phyloP scores from a whole-genome alignment of 2,329 filamentous ascomycete species.

The Stachybotrys chlorohalonatus region DNA sequence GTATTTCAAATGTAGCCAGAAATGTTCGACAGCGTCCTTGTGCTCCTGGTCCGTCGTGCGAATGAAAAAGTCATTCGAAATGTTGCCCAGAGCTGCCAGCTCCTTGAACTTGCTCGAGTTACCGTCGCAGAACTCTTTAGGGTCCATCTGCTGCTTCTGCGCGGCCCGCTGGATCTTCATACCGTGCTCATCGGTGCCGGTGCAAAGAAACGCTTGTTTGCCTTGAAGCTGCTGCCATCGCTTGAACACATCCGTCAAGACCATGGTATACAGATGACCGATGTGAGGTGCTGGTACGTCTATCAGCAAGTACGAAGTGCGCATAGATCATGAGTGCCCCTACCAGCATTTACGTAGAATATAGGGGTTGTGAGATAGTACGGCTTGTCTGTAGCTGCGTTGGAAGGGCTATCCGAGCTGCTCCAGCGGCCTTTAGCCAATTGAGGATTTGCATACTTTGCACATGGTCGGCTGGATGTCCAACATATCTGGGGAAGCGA shows the following conservation, averaged over 20 bases:
- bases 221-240: conserved; percentile 78
- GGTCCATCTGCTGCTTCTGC: conserved; percentile 55
- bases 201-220: conserved; percentile 63
- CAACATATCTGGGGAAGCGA: neutral
- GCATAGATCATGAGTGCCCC: conserved; percentile 1
- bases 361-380: conserved; percentile 96
- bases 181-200: conserved; percentile 94
- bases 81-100: conserved; percentile 58
- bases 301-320: conserved; percentile 1
- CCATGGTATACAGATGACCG: conserved; percentile 88
- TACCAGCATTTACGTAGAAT: conserved; percentile 96
- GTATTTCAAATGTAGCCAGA: conserved; percentile 69
- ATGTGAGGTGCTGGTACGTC: conserved; percentile 70
- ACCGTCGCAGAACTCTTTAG: conserved; percentile 81
- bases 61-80: conserved; percentile 80
- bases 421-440: conserved; percentile 17
- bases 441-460: conserved; percentile 6
- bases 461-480: conserved; percentile 1
- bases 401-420: conserved; percentile 18
- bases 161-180: conserved; percentile 95
- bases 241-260: conserved; percentile 85
- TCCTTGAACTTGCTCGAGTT: conserved; percentile 72
- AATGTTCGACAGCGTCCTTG: conserved; percentile 74
- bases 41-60: conserved; percentile 83
- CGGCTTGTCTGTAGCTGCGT: conserved; percentile 48